Evolutionary conservation across 1,284 basidiomycete genomes (phyloP), one percentile per base, ranked within the genome.

Genomic region (Pascua guehoae): DNA sequence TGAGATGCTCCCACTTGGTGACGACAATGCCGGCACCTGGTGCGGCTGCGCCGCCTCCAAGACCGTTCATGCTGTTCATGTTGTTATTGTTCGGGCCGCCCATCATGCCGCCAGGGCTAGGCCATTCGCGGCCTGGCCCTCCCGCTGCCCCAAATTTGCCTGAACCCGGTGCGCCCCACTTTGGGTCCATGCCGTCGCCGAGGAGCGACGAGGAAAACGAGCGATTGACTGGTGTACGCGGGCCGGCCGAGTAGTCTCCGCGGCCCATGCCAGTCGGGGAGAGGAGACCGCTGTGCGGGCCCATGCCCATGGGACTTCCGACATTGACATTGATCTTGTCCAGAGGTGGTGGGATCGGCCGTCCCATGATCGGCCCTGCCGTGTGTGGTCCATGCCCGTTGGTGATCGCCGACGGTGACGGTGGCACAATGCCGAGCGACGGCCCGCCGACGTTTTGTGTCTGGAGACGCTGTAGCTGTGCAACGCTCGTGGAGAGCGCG

Each of bases 1-100:
- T 84, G 51, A 98, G 78, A 69, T 96, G 91, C 65, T 98, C 95
- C 94, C 94, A 98, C 77, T 97, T 98, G 49, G 91, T 89, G 39
- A 96, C 85, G 58, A 90, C 81, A n/a, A 90, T 87, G 15, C 91
- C 90, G 46, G 80, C 82, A 63, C 91, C 88, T 12, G 74, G 75
- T 54, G 87, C 86, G 61, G 82, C 77, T 49, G 81, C 80, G 18
- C 51, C 47, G 36, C 32, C 16, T n/a, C 52, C 50, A 14, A 53
- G 17, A 12, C 49, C 51, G 24, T 43, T 37, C 41, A 53, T 45
- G 36, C 40, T 39, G 47, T 38, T 54, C 45, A 59, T 50, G 36
- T 38, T 50, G 49, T 53, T 61, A 36, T 17, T 49, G 49, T 10
- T 39, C 41, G 10, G 49, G 40, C 41, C 44, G 57, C 24, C 24